Evolutionary conservation across 371 early-diverging fungal genomes (phyloP), one percentile per base, ranked within the genome.

Genomic region (Edhazardia aedis): DNA sequence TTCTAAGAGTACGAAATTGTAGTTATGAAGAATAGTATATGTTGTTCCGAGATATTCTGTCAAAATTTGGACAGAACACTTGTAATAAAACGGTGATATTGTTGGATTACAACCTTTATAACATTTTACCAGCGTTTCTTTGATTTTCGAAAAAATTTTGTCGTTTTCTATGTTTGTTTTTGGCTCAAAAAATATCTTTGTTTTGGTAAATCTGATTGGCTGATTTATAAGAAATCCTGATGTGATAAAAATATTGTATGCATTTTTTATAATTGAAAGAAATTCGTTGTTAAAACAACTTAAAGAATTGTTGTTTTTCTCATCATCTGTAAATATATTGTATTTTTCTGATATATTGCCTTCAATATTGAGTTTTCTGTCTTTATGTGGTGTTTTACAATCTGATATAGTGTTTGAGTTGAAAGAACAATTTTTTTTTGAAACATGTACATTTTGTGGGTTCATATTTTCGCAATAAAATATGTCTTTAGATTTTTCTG

Each of bases 201-300:
- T 50, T 11, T 43, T 50, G 6, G 62, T 57, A 19, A 43, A 14
- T 18, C 16, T 12, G 25, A 65, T 58, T 16, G 28, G 36, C 25
- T 61, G 58, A 12, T 24, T 45, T 27, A 65, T 65, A 12, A 65
- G 14, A n/a, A 56, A 56, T 40, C 66, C 66, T 9, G 33, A 26
- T 0, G 30, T 26, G 1, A 29, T 40, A 59, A 62, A 62, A 19
- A 52, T 42, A 40, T 56, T 57, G 0, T 59, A 36, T 14, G 59
- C 58, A 59, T 56, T 65, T 6, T 40, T 22, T 14, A 57, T 50
- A 24, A 14, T 11, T 27, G 11, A 21, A 27, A 12, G n/a, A 47
- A 6, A 27, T 28, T 47, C 23, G 11, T 7, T n/a, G 7, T 47
- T n/a, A n/a, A n/a, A n/a, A n/a, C n/a, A n/a, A n/a, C n/a, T n/a